A percentile compares a stretch with the other conserved stretches of the same genome.
Evolutionary conservation across 192 early-diverging fungal species (phyloP).

Genomic region (Kappamyces sp.): DNA sequence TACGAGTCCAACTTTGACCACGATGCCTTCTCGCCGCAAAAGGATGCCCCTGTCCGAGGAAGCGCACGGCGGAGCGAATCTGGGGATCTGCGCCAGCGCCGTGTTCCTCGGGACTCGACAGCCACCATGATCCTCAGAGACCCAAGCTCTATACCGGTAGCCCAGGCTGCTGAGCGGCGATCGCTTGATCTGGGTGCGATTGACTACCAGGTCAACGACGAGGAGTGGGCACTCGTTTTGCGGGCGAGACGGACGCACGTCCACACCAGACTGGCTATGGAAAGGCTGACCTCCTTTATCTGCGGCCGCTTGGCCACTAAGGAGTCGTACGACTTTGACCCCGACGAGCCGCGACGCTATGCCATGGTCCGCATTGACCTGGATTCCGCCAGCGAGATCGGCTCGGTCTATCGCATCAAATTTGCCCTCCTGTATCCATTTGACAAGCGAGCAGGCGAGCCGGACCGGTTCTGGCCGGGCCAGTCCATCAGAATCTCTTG

Average conservation of each 20-base stretch:
- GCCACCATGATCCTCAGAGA: background rate
- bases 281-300: conserved; percentile 13
- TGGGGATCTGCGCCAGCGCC: background rate
- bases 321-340: conserved; percentile 8
- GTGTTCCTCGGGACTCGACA: background rate
- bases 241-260: conserved; percentile 21
- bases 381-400: background rate
- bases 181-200: background rate
- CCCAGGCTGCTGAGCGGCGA: too few species aligned
- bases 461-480: conserved; percentile 18
- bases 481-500: conserved; percentile 20
- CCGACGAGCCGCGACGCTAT: conserved; percentile 36
- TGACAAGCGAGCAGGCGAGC: conserved; percentile 15
- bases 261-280: conserved; percentile 19
- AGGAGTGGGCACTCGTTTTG: conserved; percentile 1
- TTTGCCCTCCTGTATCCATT: conserved; percentile 22
- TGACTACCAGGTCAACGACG: conserved; percentile 9
- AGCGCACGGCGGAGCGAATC: background rate
- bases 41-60: conserved; percentile 7
- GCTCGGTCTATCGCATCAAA: conserved; percentile 16
- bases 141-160: background rate
- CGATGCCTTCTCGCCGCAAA: conserved; percentile 10
- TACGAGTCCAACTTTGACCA: conserved; percentile 15
- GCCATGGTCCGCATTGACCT: conserved; percentile 24
- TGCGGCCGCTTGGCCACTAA: background rate